Evolutionary conservation across 2,329 filamentous ascomycete species (phyloP), one percentile per base, ranked within the genome.

Genomic region (Fusarium austroafricanum): DNA sequence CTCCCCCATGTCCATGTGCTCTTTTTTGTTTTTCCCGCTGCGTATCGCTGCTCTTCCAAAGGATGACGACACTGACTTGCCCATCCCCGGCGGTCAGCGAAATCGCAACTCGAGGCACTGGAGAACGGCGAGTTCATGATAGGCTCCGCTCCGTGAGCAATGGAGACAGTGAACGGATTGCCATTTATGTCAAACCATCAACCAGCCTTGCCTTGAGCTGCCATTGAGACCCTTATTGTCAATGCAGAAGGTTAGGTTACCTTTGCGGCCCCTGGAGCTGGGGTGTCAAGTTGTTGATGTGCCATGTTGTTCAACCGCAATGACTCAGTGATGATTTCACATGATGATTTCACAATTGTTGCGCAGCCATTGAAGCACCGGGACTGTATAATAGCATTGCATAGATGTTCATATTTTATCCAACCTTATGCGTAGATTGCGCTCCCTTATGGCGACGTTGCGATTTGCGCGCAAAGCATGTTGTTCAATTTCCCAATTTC

Each of bases 31-130:
- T 73, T 65, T 66, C 46, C 51, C 31, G 21, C 45, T 51, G 49
- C 45, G 61, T 66, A 68, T 72, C 68, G 68, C 70, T 65, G 38
- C 52, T 60, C 66, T 52, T 49, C 45, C 44, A 53, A 58, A 52
- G 31, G 33, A 74, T 74, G 72, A 74, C 72, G 72, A 74, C 72
- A 74, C 67, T 71, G 72, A 64, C 37, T 58, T 45, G 54, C 17
- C 62, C 55, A 61, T 61, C 62, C 65, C 55, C 51, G 72, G 72
- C 72, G 72, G 72, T 74, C 72, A 74, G 72, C 71, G 55, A 68
- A 72, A 73, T 63, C 66, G 44, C 67, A 67, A 72, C 70, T 72
- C 66, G 65, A 68, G 65, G 65, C 49, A 65, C 67, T 67, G 66
- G 67, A 70, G 61, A 67, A 54, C 42, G 56, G 43, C 37, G 42